These are phyloP conservation scores for Epichloe hybrida DNA, from an alignment of 2,329 filamentous ascomycete genomes.

Conservation along the genomic window DNA sequence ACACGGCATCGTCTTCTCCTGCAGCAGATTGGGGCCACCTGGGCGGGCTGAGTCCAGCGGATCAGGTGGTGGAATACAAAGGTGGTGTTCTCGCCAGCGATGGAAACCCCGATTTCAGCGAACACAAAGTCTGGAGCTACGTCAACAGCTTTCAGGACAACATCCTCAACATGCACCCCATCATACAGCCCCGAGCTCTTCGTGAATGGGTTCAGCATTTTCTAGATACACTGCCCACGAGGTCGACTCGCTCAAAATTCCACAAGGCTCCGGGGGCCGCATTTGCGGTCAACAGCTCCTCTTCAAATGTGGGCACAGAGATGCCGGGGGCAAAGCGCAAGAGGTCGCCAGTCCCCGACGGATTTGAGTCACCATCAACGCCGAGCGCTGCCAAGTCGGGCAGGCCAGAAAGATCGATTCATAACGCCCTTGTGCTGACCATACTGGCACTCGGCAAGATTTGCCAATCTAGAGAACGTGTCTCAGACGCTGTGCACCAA, in stretches of 20 bases:
- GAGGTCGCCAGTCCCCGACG: slow-evolving; percentile 32
- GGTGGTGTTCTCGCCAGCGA: slow-evolving; percentile 25
- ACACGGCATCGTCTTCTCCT: slow-evolving; percentile 40
- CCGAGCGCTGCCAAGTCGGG: slow-evolving; percentile 25
- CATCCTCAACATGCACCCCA: slow-evolving; percentile 53
- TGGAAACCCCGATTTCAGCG: slow-evolving; percentile 41
- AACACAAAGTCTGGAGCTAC: slow-evolving; percentile 36
- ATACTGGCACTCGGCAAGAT: slow-evolving; percentile 81
- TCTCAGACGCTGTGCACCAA: slow-evolving; percentile 42
- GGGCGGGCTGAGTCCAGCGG: slow-evolving; percentile 34
- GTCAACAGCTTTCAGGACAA: slow-evolving; percentile 45
- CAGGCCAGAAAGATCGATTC: slow-evolving; percentile 51
- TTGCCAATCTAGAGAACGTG: slow-evolving; percentile 41
- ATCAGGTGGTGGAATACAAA: slow-evolving; percentile 24
- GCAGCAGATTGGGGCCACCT: slow-evolving; percentile 46
- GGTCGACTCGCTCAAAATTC: slow-evolving; percentile 12
- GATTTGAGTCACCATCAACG: slow-evolving; percentile 17
- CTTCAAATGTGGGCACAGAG: slow-evolving; percentile 14
- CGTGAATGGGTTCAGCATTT: slow-evolving; percentile 40
- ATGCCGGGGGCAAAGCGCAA: slow-evolving; percentile 38
- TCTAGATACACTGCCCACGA: slow-evolving; percentile 32
- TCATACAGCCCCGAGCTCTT: slow-evolving; percentile 41
- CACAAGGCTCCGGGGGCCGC: slow-evolving; percentile 17
- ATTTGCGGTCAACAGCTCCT: slow-evolving; percentile 19
- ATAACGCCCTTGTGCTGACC: slow-evolving; percentile 69